Percentiles rank a stretch among this genome's conserved stretches.
phyloP scores from a whole-genome alignment of 2,329 filamentous ascomycete genomes.

The Penicillium sp. region DNA sequence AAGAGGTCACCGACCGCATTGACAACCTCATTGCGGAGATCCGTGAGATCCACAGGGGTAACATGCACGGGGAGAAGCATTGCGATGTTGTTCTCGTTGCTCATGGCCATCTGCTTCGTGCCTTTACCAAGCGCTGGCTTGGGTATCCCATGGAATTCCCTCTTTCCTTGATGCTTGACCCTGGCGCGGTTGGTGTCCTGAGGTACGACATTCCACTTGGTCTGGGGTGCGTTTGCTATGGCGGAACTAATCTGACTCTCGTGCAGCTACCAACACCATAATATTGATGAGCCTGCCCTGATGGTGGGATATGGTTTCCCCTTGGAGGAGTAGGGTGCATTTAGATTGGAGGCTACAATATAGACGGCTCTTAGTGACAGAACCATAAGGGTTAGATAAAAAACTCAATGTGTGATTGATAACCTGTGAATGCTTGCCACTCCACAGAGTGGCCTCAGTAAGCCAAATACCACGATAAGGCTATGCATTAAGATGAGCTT shows the following conservation, averaged over 20 bases:
- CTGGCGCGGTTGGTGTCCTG: conserved; percentile 47
- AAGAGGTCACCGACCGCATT: conserved; percentile 45
- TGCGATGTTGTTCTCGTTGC: conserved; percentile 45
- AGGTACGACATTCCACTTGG: conserved; percentile 30
- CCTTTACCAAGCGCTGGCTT: conserved; percentile 52
- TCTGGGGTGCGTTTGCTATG: neutral
- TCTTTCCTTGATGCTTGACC: conserved; percentile 48
- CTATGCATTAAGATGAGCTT: too few relatives aligned
- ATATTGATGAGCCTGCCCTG: conserved; percentile 44
- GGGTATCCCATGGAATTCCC: conserved; percentile 44
- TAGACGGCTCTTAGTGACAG: neutral
- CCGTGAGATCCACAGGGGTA: conserved; percentile 40
- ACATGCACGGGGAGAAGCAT: conserved; percentile 44
- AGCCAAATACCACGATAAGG: too few relatives aligned
- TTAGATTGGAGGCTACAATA: neutral
- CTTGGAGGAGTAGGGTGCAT: conserved; percentile 14
- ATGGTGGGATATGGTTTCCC: conserved; percentile 47
- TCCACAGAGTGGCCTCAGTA: neutral
- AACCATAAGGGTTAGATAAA: neutral
- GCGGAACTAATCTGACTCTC: neutral
- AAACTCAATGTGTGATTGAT: neutral
- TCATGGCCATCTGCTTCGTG: conserved; percentile 50
- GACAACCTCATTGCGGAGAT: conserved; percentile 49
- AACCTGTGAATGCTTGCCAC: neutral
- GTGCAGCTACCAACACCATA: conserved; percentile 40